Base-by-base conservation (phyloP, 106 monocot species). In the Hemerocallis citrina region DNA sequence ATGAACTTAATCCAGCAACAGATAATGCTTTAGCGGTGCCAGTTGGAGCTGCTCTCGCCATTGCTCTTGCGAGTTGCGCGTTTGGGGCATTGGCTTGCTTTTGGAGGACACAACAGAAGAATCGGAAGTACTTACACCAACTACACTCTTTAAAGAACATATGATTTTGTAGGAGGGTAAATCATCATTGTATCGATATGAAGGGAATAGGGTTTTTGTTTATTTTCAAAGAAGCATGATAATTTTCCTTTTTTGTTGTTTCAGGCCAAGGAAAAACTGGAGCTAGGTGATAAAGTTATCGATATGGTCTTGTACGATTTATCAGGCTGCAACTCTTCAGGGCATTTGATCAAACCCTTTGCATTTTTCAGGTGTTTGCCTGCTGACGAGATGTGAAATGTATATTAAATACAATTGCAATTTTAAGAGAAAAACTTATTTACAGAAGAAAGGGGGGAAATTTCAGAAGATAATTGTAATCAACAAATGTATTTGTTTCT, bases 41-140 rank as follows among this genome's bases (percentile, higher is more conserved):
- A 0, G 15, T 88, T 12, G 88, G 92, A 66, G 98, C 98, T 61
- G 98, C 98, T 11, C 50, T 99, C 21, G 92, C 76, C 32, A 82
- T 99, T 36, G 88, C 92, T 2, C 47, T 99, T 48, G 98, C 92
- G 12, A 99, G 98, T 73, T 85, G 91, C 28, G 70, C 88, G 10
- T 99, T 99, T 69, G 98, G 98, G 11, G 92, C 80, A 12, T 52
- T 99, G 16, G 98, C 98, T 8, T 99, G 82, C 64, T 99, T 88
- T 41, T 99, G 98, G 98, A 77, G 98, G 62, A 71, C 79, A 1
- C 92, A 83, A 23, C 98, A 99, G 63, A 99, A 99, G 92, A 99
- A 88, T 30, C 81, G 98, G 82, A 99, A 99, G 92, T 99, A 99
- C 72, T 82, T 75, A 77, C 76, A 82, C 84, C 89, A 89, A 75